phyloP scores from a whole-genome alignment of 1,139 yeast genomes.

The Maudiozyma humilis region DNA sequence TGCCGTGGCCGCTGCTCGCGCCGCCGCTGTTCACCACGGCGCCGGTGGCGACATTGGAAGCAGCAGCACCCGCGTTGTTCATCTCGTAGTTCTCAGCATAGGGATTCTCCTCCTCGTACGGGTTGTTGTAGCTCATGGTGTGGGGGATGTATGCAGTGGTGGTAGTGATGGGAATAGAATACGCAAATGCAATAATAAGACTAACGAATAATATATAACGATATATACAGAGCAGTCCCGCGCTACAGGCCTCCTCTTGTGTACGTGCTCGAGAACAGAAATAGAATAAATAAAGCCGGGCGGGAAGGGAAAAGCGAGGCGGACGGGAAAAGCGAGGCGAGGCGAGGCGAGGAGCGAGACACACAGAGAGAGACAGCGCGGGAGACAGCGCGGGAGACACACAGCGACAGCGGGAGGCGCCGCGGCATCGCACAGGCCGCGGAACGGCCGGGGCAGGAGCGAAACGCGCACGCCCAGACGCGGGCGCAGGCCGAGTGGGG shows the following conservation, averaged over 20 bases:
- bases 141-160: neutral
- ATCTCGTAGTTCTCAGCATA: constrained; percentile 13
- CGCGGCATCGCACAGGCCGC: neutral
- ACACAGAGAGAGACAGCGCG: neutral
- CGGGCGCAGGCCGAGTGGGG: too few species aligned
- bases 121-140: constrained; percentile 14
- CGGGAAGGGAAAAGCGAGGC: neutral
- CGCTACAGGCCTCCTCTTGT: neutral
- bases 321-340: neutral
- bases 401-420: neutral
- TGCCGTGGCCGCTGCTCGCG: constrained; percentile 21
- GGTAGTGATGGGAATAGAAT: neutral
- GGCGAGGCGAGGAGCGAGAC: neutral
- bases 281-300: too few species aligned
- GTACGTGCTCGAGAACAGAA: neutral
- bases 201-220: too few species aligned
- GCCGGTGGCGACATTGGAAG: neutral
- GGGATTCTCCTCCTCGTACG: constrained; percentile 15
- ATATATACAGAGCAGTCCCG: neutral
- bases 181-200: too few species aligned
- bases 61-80: constrained; percentile 2
- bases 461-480: too few species aligned
- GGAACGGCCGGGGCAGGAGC: too few species aligned
- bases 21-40: constrained; percentile 1
- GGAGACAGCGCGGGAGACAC: neutral